A percentile compares a stretch with the other conserved stretches of the same genome.
phyloP scores from a whole-genome alignment of 805 yeast genomes.

The Yamadazyma endophytica region DNA sequence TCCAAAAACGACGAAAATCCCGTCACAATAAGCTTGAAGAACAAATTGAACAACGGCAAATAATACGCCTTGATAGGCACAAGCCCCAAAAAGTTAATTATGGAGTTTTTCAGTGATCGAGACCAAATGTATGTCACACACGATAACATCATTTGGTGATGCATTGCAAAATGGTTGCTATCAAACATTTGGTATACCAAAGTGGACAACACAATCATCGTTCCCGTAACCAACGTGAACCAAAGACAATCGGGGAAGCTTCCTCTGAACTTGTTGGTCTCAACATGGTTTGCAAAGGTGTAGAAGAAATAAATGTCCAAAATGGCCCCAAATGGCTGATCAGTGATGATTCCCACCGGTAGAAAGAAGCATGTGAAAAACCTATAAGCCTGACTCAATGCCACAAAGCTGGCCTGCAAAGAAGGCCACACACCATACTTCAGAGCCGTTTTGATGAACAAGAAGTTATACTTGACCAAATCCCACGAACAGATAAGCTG shows the following conservation, averaged over 20 bases:
- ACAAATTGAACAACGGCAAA: conserved; percentile 41
- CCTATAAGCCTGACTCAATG: conserved; percentile 16
- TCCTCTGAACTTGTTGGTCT: conserved; percentile 44
- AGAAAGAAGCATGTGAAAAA: conserved; percentile 48
- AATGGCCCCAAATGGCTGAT: conserved; percentile 23
- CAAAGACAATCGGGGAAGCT: conserved; percentile 54
- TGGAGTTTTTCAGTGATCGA: conserved; percentile 48
- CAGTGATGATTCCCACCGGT: conserved; percentile 27
- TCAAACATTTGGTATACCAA: conserved; percentile 21
- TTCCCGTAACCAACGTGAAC: conserved; percentile 48
- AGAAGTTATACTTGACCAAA: conserved; percentile 8
- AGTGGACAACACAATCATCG: conserved; percentile 38
- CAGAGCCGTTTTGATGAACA: not conserved
- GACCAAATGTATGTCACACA: conserved; percentile 64
- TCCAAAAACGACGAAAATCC: conserved; percentile 39
- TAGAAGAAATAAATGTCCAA: conserved; percentile 56
- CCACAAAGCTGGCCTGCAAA: not conserved
- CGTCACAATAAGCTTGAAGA: conserved; percentile 32
- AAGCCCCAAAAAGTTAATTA: conserved; percentile 49
- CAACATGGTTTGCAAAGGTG: conserved; percentile 53
- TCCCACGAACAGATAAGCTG: conserved; percentile 13
- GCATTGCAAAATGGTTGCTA: conserved; percentile 12
- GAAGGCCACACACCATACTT: too few relatives aligned
- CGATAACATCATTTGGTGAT: conserved; percentile 42
- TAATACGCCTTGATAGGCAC: conserved; percentile 55